A percentile compares a stretch with the other conserved stretches of the same genome.
These are phyloP conservation scores for Candolleomyces eurysporus DNA, from an alignment of 768 basidiomycete species.

Conservation along the genomic window DNA sequence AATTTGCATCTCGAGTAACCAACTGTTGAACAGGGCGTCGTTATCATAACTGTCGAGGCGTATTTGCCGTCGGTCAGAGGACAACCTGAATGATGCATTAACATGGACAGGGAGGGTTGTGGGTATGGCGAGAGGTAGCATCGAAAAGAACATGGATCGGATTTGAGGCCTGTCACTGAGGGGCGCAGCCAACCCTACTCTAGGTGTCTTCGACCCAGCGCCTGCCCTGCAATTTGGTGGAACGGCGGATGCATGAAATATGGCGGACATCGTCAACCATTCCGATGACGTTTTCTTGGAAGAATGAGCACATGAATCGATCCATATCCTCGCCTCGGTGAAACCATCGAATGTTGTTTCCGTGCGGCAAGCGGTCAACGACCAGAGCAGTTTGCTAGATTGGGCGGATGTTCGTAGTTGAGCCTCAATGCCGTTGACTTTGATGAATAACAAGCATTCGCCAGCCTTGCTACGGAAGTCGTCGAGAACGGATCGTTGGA, in stretches of 20 bases:
- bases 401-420: constrained; percentile 18
- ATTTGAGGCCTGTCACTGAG: constrained; percentile 1
- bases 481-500: constrained; percentile 20
- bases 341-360: not conserved
- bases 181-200: constrained; percentile 30
- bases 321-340: not conserved
- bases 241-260: constrained; percentile 9
- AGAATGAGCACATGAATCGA: not conserved
- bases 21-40: constrained; percentile 40
- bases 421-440: constrained; percentile 26
- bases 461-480: constrained; percentile 22
- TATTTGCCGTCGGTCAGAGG: constrained; percentile 44
- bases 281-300: not conserved
- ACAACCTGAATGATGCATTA: constrained; percentile 44
- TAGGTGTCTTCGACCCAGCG: not conserved
- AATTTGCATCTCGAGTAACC: constrained; percentile 35
- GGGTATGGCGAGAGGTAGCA: constrained; percentile 39
- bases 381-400: constrained; percentile 16
- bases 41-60: constrained; percentile 34
- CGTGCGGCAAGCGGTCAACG: constrained; percentile 19
- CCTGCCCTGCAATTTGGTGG: not conserved
- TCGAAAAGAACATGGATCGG: constrained; percentile 37
- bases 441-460: constrained; percentile 42
- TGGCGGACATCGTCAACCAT: constrained; percentile 10
- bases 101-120: constrained; percentile 45